A percentile compares a stretch with the other conserved stretches of the same genome.
Evolutionary conservation across 495 filamentous ascomycete species (phyloP).

Genomic region (Usnea hakonensis): DNA sequence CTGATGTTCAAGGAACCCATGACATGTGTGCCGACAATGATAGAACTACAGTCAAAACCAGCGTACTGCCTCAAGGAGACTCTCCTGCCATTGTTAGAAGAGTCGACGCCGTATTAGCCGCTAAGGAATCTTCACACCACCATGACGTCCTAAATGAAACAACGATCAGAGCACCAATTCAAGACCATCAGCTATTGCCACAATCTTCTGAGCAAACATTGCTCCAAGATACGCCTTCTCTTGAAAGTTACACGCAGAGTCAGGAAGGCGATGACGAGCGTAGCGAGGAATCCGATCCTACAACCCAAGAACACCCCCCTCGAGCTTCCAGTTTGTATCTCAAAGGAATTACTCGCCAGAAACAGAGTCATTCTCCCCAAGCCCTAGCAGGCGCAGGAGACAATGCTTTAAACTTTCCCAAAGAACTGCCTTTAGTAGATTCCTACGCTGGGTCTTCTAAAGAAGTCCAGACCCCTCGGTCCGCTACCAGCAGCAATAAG

Average conservation of each 20-base stretch:
- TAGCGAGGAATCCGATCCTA: constrained; percentile 15
- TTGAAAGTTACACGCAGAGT: constrained; percentile 22
- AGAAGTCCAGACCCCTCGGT: constrained; percentile 13
- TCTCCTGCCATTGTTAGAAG: neutral
- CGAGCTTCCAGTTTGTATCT: constrained; percentile 9
- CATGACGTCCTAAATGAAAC: neutral
- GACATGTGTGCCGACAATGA: neutral
- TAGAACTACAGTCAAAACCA: neutral
- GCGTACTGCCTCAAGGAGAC: neutral
- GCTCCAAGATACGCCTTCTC: constrained; percentile 11
- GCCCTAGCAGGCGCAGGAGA: neutral
- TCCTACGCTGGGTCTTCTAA: constrained; percentile 12
- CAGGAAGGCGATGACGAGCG: constrained; percentile 22
- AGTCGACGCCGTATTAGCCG: neutral
- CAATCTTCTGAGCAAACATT: neutral
- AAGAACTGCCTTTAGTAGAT: neutral
- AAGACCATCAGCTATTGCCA: neutral
- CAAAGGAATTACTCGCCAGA: constrained; percentile 1
- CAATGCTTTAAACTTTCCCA: constrained; percentile 2
- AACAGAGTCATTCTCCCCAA: constrained; percentile 2
- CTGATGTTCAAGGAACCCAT: neutral
- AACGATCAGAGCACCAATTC: neutral
- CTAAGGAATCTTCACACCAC: neutral
- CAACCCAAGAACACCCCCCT: constrained; percentile 7
- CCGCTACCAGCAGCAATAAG: constrained; percentile 18